Base-by-base conservation (phyloP, 352 stramenopile species). In the Phytophthora colocasiae region DNA sequence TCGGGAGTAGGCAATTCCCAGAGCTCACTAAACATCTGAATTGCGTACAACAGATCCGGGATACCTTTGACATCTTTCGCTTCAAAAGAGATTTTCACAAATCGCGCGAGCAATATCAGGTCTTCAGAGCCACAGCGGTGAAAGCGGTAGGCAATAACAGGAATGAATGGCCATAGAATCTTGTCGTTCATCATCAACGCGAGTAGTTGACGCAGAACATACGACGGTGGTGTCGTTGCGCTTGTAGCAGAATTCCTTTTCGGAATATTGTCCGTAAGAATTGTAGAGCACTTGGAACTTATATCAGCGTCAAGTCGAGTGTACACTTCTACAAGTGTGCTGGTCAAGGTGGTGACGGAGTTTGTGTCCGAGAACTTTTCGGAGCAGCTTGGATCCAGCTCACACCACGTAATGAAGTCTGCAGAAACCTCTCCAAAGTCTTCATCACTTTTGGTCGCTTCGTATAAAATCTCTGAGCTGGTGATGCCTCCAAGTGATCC, bases 21-120 rank as follows among this genome's bases (percentile, higher is more conserved):
- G 24, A 95, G 67, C 61, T 95, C 86, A 11, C 79, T 93, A 56
- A 92, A 92, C 45, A 77, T 66, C 57, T 90, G 86, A 17, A 93
- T 54, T 8, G 80, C 81, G 58, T 78, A 85, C 19, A 92, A 51
- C 15, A 92, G 55, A 46, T 83, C 66, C 2, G 74, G 74, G 0
- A 45, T 67, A 10, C 61, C 41, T 45, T 32, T 7, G 46, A 62
- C 43, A 6, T 44, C 11, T 6, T 63, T 41, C 15, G 50, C 43
- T 27, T 62, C 31, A 4, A 74, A 70, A 3, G 83, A 60, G 1
- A 47, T 34, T 5, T 65, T 59, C 9, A 87, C 61, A 27, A 92
- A 77, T 3, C 41, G 46, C 3, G 31, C 53, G 6, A 94, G 68
- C 10, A 92, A 63, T 2, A 39, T 41, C 10, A 80, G 50, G 58